Percentiles rank a stretch among this genome's conserved stretches.
Conservation (phyloP, 108 stramenopile species). For the Mediolabrus comicus region DNA sequence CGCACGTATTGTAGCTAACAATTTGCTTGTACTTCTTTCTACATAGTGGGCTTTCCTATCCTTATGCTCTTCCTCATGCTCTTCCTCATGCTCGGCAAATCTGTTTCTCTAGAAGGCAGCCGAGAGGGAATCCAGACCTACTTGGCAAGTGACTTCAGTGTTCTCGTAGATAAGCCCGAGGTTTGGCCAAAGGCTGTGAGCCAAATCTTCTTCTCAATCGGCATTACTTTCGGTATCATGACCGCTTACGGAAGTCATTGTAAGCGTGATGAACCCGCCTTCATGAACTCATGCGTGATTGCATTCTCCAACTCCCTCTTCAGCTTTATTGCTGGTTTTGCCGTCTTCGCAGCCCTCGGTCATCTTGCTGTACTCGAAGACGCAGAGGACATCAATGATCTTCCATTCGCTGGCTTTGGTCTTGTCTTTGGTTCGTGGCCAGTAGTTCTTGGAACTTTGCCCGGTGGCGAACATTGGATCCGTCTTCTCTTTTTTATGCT, state of each 20-base stretch:
- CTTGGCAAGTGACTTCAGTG: conserved; percentile 48
- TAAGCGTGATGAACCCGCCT: conserved; percentile 51
- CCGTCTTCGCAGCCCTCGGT: conserved; percentile 66
- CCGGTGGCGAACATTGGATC: conserved; percentile 56
- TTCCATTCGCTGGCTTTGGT: no score
- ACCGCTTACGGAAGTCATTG: conserved; percentile 65
- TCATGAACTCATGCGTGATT: conserved; percentile 52
- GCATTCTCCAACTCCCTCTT: conserved; percentile 51
- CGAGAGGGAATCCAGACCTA: conserved; percentile 51
- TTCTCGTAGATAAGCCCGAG: conserved; percentile 44
- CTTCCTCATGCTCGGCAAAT: conserved; percentile 48
- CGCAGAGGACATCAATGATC: conserved; percentile 8
- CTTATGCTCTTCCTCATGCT: no score
- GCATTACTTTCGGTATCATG: conserved; percentile 52
- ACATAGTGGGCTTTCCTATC: no score
- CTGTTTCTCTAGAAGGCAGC: conserved; percentile 45
- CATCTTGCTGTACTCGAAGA: conserved; percentile 53
- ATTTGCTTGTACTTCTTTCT: no score
- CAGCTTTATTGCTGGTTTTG: conserved; percentile 64
- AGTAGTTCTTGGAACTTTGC: conserved; percentile 51
- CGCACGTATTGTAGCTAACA: no score
- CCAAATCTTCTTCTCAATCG: conserved; percentile 68
- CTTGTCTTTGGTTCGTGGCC: conserved; percentile 65
- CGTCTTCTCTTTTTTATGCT: conserved; percentile 57
- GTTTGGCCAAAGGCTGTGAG: conserved; percentile 64